A percentile compares a stretch with the other conserved stretches of the same genome.
These are phyloP conservation scores for Phytopythium sindhum DNA, from an alignment of 352 stramenopile species.

Conservation along the genomic window DNA sequence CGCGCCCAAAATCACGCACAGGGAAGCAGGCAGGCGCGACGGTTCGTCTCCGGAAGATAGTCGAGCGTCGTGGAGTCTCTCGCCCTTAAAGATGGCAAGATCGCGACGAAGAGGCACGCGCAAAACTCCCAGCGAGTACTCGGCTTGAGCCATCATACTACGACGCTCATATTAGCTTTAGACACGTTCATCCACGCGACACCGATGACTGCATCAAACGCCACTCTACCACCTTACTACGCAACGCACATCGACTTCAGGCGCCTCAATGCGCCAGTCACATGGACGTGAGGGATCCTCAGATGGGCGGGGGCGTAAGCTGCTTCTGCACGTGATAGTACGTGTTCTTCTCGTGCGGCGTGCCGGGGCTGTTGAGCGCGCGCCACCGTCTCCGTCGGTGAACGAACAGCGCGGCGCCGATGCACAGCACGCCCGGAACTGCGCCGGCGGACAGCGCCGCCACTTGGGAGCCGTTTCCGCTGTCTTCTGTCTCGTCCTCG, in stretches of 20 bases:
- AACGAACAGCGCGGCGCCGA: conserved; percentile 11
- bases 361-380: conserved; percentile 8
- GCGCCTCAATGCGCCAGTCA: conserved; percentile 2
- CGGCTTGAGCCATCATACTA: background rate
- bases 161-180: background rate
- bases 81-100: background rate
- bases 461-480: background rate
- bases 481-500: conserved; percentile 6
- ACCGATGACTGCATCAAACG: background rate
- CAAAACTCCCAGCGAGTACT: background rate
- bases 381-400: conserved; percentile 11
- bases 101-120: conserved; percentile 2
- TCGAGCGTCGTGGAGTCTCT: too few relatives aligned
- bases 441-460: conserved; percentile 7
- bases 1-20: background rate
- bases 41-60: conserved; percentile 1
- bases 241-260: background rate
- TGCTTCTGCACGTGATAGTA: conserved; percentile 20
- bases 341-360: conserved; percentile 15
- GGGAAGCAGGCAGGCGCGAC: background rate
- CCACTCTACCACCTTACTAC: background rate
- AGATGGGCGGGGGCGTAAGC: conserved; percentile 8
- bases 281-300: too few relatives aligned
- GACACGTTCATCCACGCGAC: background rate
- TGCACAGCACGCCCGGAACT: conserved; percentile 12